phyloP scores from a whole-genome alignment of 2,329 filamentous ascomycete species.

The Botrytis squamosa region DNA sequence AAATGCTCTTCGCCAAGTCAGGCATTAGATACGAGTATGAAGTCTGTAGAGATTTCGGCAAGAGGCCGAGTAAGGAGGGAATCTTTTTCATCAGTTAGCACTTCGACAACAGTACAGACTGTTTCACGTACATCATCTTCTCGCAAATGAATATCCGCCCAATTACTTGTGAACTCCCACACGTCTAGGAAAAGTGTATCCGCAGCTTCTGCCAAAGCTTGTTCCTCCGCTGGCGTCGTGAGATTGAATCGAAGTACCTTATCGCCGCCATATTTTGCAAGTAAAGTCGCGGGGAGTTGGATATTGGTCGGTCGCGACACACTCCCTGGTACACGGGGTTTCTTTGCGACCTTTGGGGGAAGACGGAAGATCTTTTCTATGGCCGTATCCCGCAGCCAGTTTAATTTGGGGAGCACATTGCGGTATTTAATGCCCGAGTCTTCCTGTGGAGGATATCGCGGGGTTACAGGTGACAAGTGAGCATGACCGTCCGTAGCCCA shows the following conservation, averaged over 20 bases:
- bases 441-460: slow-evolving; percentile 21
- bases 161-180: slow-evolving; percentile 80
- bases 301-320: slow-evolving; percentile 31
- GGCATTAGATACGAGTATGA: slow-evolving; percentile 75
- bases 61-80: slow-evolving; percentile 71
- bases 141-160: slow-evolving; percentile 79
- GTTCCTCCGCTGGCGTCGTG: slow-evolving; percentile 64
- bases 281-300: slow-evolving; percentile 39
- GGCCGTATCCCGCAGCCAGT: slow-evolving; percentile 51
- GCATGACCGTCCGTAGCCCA: slow-evolving; percentile 25
- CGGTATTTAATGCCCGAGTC: slow-evolving; percentile 22
- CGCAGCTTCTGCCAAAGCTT: slow-evolving; percentile 68
- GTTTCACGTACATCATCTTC: slow-evolving; percentile 63
- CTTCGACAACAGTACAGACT: background rate
- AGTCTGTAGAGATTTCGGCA: slow-evolving; percentile 71
- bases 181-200: slow-evolving; percentile 80
- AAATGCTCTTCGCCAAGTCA: slow-evolving; percentile 74
- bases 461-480: slow-evolving; percentile 22
- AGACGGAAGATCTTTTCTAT: slow-evolving; percentile 52
- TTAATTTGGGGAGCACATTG: slow-evolving; percentile 48
- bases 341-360: slow-evolving; percentile 32
- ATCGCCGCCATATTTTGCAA: slow-evolving; percentile 67
- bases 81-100: slow-evolving; percentile 45
- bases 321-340: slow-evolving; percentile 24
- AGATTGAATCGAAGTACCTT: slow-evolving; percentile 90